Base-by-base conservation (phyloP, 75 land plant genomes). In the Picea glauca region DNA sequence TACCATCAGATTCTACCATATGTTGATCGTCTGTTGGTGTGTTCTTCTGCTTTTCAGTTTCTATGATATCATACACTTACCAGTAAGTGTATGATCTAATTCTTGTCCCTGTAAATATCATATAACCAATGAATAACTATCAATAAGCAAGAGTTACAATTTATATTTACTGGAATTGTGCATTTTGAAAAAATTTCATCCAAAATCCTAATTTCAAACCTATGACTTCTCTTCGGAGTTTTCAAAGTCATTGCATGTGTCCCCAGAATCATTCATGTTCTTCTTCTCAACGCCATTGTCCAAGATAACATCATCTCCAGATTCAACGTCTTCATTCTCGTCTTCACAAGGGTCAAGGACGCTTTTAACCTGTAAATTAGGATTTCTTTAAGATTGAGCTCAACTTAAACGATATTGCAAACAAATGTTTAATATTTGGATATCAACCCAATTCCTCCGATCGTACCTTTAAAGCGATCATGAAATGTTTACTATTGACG, bases 331-430 rank as follows among this genome's bases (percentile, higher is more conserved):
- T 0, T 83, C 89, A 63, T 83, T 81, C 60, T 88, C 87, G 80
- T 86, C 92, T 62, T 86, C 84, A 76, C 88, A 88, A 33, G 86
- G 91, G 79, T 96, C 97, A 65, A 94, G 93, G 17, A 90, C 82
- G 80, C 93, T 94, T 65, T 90, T 94, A 46, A 96, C 91, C 99
- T 96, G 78, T 21, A 35, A 79, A 20, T 33, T 33, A 38, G 26
- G 50, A 11, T 3, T 70, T 68, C 38, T 35, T 13, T 54, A 32
- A 13, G 54, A 75, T 26, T 26, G 76, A 21, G 4, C 32, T 1
- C 1, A n/a, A 8, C 1, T 76, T n/a, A 15, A 17, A 40, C 64
- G 58, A 14, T n/a, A 40, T 46, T 77, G 21, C 62, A 77, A 23
- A 77, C 9, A 32, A 32, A 56, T 57, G 17, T 40, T 40, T 30